Base-by-base conservation (phyloP, 2,329 filamentous ascomycete species). In the Mollisiaceae sp. region DNA sequence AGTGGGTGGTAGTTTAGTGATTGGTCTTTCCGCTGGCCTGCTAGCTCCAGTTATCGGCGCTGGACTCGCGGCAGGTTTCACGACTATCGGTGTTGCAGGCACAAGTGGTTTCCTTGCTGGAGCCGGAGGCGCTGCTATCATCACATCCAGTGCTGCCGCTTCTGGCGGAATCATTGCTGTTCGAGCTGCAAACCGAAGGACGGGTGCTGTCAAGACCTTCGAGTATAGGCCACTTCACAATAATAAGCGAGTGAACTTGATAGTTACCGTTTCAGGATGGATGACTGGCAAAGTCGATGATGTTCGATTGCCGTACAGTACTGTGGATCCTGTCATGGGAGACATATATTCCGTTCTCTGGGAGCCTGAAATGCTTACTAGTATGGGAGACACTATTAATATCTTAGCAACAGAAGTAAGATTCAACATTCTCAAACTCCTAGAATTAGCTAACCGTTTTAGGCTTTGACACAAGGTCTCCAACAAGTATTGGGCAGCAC, bases 201-300 rank as follows among this genome's bases (percentile, higher is more conserved):
- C 92, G 1, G 94, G 95, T 15, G 89, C 94, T 1, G 96, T 99
- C 65, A 93, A 90, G 79, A 99, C 95, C 0, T 99, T 98, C 75
- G 95, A 99, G 78, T 99, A 98, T 77, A 88, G 94, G 54, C 95
- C 95, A 8, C 81, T 99, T 55, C 94, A 98, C 82, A 99, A 99
- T 81, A 98, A 98, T 79, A 99, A 99, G 79, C 86, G 94, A 65
- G 92, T 97, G 45, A 98, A 99, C 73, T 85, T 99, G 36, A 95
- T 99, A 69, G 89, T 99, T 45, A 98, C 95, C 0, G 88, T 99
- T 36, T 93, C 94, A 0, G 95, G 95, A 3, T 99, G 95, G 95
- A 96, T 99, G 91, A 97, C 93, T 47, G 95, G 96, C 74, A 98
- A 97, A 76, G 89, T 97, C 61, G 95, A 99, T 79, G 95, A 99